Evolutionary conservation across 1,284 basidiomycete species (phyloP).

Genomic region (Sporisorium reilianum): DNA sequence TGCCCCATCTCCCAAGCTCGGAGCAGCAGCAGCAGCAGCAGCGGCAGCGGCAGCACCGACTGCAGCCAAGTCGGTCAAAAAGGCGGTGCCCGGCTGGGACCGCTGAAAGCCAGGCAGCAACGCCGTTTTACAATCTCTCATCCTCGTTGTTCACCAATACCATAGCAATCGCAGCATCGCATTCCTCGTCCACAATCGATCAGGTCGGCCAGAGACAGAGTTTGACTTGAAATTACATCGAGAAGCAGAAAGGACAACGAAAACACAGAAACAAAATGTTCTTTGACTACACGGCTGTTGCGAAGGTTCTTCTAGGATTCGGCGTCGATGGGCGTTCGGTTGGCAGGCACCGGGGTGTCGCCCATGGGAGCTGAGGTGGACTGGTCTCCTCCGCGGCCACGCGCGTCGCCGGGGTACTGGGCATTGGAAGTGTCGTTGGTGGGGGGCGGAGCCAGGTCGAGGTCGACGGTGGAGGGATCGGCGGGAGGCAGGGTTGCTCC

Average conservation of each 20-base stretch:
- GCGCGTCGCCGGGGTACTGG: constrained; percentile 32
- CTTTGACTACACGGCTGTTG: neutral
- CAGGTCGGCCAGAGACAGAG: neutral
- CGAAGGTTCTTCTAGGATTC: constrained; percentile 19
- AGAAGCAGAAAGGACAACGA: neutral
- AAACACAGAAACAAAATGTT: constrained; percentile 6
- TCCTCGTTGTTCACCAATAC: neutral
- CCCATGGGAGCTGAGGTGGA: constrained; percentile 42
- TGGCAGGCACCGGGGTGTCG: constrained; percentile 31
- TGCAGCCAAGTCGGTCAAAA: constrained; percentile 14
- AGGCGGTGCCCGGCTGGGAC: constrained; percentile 39
- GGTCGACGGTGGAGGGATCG: constrained; percentile 22
- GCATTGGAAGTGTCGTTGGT: constrained; percentile 34
- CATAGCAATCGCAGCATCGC: constrained; percentile 34
- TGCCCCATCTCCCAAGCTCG: constrained; percentile 23
- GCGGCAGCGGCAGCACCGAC: constrained; percentile 1
- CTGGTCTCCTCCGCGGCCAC: constrained; percentile 30
- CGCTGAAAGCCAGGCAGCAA: neutral
- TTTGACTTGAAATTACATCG: constrained; percentile 1
- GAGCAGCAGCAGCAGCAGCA: neutral
- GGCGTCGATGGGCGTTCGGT: constrained; percentile 44
- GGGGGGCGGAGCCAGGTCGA: constrained; percentile 29
- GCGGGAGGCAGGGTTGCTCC: constrained; percentile 43
- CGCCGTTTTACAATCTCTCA: neutral
- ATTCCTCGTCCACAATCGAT: neutral